Evolutionary conservation across 371 early-diverging fungal genomes (phyloP), one percentile per base, ranked within the genome.

Genomic region (Zancudomyces culisetae): DNA sequence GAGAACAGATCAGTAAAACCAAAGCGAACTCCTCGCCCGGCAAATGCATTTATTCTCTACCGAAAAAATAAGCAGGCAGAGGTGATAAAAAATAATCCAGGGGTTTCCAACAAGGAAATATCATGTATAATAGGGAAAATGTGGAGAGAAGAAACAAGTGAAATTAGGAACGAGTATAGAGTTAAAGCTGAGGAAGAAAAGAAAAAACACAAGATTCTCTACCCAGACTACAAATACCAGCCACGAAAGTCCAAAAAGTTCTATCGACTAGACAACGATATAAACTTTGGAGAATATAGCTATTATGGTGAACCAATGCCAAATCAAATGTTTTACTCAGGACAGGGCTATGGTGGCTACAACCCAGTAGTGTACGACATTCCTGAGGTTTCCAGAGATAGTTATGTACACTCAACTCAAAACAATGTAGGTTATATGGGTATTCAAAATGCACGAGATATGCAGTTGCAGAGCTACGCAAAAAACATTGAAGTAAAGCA

Each of bases 221-320:
- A 81, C 53, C 83, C 83, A 12, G 69, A 74, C 54, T 83, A 82
- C 66, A 79, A 75, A 60, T 83, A 78, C 43, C 60, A 69, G 42
- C 81, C 83, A 30, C 73, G 75, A 56, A 74, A 76, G 56, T 77
- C 74, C 51, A 77, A 74, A 42, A 61, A 62, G 60, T 72, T 19
- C 19, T 19, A 20, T 8, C 22, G 28, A 48, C 3, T 28, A 18
- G 35, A 49, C 20, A 2, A 23, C 6, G 50, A 49, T 3, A 29
- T 35, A 4, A 48, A 48, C n/a, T 48, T 23, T 48, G 48, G 27
- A n/a, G n/a, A 26, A 8, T 27, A n/a, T 29, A 8, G 27, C 10
- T 13, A 24, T 27, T 27, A 23, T 26, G 24, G 27, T 10, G 13
- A n/a, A 10, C 48, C 48, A 24, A 27, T 23, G 18, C 22, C 3